Evolutionary conservation across 139 green algal species (phyloP).

Genomic region (Ettlia oleoabundans): DNA sequence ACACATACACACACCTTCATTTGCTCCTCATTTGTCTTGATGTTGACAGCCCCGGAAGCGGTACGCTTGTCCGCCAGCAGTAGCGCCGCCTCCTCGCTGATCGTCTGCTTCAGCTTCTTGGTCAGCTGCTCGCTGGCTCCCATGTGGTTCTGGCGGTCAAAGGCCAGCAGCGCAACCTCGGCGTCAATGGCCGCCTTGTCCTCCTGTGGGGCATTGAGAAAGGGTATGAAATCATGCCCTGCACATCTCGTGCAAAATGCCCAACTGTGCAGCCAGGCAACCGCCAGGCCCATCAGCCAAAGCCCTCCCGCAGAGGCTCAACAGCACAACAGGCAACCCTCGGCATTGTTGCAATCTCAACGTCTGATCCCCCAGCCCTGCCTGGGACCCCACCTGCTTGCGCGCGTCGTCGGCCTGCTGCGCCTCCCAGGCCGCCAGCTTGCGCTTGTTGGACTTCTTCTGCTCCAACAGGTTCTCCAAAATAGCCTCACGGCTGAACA

Average conservation of each 20-base stretch:
- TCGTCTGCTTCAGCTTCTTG: slow-evolving; percentile 22
- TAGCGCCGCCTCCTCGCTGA: slow-evolving; percentile 38
- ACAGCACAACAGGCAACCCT: too few species aligned
- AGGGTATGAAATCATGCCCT: background rate
- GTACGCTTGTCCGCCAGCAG: slow-evolving; percentile 56
- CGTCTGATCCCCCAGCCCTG: background rate
- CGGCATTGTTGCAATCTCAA: too few species aligned
- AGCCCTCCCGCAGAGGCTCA: background rate
- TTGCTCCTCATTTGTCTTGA: slow-evolving; percentile 75
- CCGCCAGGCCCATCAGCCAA: too few species aligned
- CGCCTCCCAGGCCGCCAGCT: slow-evolving; percentile 77
- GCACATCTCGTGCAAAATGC: too few species aligned
- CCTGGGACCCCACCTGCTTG: slow-evolving; percentile 52
- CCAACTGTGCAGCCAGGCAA: too few species aligned
- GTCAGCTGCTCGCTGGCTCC: slow-evolving; percentile 67
- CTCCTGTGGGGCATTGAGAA: slow-evolving; percentile 51
- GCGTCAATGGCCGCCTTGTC: slow-evolving; percentile 64
- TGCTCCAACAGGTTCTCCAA: slow-evolving; percentile 86
- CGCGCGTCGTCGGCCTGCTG: slow-evolving; percentile 64
- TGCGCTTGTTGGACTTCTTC: slow-evolving; percentile 88
- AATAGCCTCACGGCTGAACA: slow-evolving; percentile 90
- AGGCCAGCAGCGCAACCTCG: slow-evolving; percentile 79
- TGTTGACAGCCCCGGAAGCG: slow-evolving; percentile 59
- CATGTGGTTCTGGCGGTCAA: slow-evolving; percentile 88
- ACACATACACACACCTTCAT: slow-evolving; percentile 57